A percentile compares a stretch with the other conserved stretches of the same genome.
Conservation (phyloP, 352 stramenopile species). For the Pythium aquatile region DNA sequence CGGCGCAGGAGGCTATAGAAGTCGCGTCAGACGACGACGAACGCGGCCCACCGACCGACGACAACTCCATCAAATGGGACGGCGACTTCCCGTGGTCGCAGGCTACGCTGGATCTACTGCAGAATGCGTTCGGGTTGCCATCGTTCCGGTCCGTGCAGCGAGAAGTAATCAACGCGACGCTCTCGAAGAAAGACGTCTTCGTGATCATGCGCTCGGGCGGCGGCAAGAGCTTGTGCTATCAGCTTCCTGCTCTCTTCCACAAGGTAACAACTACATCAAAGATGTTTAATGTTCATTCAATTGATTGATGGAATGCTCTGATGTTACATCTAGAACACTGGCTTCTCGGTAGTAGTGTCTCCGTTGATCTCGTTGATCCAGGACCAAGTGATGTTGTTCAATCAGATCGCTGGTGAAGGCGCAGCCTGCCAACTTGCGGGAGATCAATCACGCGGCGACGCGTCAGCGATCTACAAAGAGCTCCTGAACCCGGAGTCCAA, state of each 20-base stretch:
- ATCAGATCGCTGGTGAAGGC: conserved; percentile 56
- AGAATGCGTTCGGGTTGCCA: conserved; percentile 61
- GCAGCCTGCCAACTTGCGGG: conserved; percentile 50
- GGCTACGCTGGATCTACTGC: conserved; percentile 10
- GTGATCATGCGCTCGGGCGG: conserved; percentile 91
- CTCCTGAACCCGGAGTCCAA: conserved; percentile 61
- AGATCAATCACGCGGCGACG: conserved; percentile 52
- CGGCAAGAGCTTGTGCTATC: conserved; percentile 89
- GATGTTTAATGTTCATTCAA: not conserved
- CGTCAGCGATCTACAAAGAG: conserved; percentile 68
- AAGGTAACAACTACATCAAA: conserved; percentile 33
- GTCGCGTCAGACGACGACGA: not conserved
- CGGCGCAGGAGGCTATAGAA: conserved; percentile 21
- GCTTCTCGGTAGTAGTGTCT: conserved; percentile 90
- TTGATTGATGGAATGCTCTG: not conserved
- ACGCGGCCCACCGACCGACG: not conserved
- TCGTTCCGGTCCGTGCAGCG: conserved; percentile 89
- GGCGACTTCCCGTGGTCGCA: conserved; percentile 40
- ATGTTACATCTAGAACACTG: conserved; percentile 31
- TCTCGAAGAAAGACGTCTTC: conserved; percentile 88
- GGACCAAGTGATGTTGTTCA: conserved; percentile 90
- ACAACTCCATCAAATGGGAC: conserved; percentile 34
- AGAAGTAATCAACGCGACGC: conserved; percentile 89
- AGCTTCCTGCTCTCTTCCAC: conserved; percentile 79
- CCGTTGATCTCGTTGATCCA: conserved; percentile 92